A percentile compares a stretch with the other conserved stretches of the same genome.
Conservation (phyloP, 129 eudicot genomes). For the Artemisia tridentata region DNA sequence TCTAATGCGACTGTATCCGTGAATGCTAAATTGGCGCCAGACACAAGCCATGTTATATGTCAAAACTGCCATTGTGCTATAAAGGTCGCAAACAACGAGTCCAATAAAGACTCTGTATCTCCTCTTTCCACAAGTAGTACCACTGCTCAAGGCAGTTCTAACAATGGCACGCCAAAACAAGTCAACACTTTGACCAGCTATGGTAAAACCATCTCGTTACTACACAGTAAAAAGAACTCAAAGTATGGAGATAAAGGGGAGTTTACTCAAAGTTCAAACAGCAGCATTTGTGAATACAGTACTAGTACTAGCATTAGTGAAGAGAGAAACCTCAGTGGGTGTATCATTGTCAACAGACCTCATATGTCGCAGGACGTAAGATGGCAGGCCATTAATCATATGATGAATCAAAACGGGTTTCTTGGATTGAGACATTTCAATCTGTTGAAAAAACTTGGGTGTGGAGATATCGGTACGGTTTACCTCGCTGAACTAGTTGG, state of each 20-base stretch:
- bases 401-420: constrained; percentile 62
- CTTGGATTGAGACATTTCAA: constrained; percentile 78
- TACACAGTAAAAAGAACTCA: constrained; percentile 35
- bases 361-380: constrained; percentile 88
- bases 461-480: constrained; percentile 96
- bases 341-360: constrained; percentile 62
- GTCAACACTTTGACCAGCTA: constrained; percentile 26
- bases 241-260: constrained; percentile 62
- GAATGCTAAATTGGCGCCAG: constrained; percentile 28
- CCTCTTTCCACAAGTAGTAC: constrained; percentile 32
- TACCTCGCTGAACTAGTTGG: constrained; percentile 86
- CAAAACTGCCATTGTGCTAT: constrained; percentile 77
- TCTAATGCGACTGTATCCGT: constrained; percentile 25
- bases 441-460: constrained; percentile 83
- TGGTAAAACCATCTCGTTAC: constrained; percentile 27
- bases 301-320: constrained; percentile 84
- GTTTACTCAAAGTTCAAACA: constrained; percentile 77
- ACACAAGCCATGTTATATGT: constrained; percentile 53
- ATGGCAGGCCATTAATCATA: constrained; percentile 77
- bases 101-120: constrained; percentile 33
- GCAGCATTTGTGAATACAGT: constrained; percentile 85
- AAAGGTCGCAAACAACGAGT: constrained; percentile 35
- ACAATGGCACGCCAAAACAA: constrained; percentile 27
- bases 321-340: constrained; percentile 78
- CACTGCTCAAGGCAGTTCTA: background rate